Percentiles rank a stretch among this genome's conserved stretches.
Conservation (phyloP, 768 basidiomycete genomes). For the Asterophora parasitica region DNA sequence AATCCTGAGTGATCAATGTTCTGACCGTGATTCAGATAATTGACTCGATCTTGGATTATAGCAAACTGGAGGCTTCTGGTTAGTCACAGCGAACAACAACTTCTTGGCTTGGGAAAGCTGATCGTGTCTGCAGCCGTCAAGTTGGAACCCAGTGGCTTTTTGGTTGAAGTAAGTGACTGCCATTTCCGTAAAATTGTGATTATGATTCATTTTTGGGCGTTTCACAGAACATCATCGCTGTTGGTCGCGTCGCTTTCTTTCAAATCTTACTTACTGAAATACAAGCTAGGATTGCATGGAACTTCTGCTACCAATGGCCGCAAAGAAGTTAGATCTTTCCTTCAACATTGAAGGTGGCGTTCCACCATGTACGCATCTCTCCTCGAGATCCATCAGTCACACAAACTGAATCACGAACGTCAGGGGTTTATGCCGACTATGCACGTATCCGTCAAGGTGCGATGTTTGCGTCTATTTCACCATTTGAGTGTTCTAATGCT, state of each 20-base stretch:
- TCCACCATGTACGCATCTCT: slow-evolving; percentile 45
- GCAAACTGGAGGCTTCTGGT: slow-evolving; percentile 75
- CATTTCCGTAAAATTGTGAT: not conserved
- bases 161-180: slow-evolving; percentile 46
- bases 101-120: slow-evolving; percentile 4
- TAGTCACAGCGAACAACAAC: slow-evolving; percentile 2
- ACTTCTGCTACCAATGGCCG: slow-evolving; percentile 67
- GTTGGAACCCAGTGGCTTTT: slow-evolving; percentile 60
- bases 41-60: slow-evolving; percentile 75
- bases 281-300: slow-evolving; percentile 66
- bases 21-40: slow-evolving; percentile 49
- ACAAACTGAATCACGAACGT: not conserved
- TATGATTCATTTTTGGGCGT: not conserved
- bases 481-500: not conserved
- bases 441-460: slow-evolving; percentile 69
- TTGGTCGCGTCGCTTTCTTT: slow-evolving; percentile 23
- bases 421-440: slow-evolving; percentile 71
- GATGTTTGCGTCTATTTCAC: slow-evolving; percentile 1
- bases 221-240: slow-evolving; percentile 58
- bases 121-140: slow-evolving; percentile 48
- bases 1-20: not conserved
- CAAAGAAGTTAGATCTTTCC: slow-evolving; percentile 68
- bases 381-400: not conserved
- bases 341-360: slow-evolving; percentile 68
- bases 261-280: slow-evolving; percentile 6